phyloP scores from a whole-genome alignment of 805 yeast species.

The Kazachstania taianensis region DNA sequence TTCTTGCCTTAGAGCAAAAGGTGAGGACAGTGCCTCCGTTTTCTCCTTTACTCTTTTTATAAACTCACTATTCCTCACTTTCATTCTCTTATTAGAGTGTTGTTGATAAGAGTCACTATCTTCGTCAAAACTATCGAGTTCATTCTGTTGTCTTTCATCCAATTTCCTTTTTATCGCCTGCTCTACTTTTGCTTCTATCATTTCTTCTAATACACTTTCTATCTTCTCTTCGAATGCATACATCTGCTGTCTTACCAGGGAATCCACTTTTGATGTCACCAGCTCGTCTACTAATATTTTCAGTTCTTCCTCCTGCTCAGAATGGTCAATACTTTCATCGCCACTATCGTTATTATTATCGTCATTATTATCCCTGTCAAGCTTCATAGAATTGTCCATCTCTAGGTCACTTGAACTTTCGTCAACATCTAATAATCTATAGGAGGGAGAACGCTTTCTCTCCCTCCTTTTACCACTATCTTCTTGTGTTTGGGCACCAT shows the following conservation, averaged over 20 bases:
- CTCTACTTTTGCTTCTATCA: constrained; percentile 12
- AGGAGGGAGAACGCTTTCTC: constrained; percentile 1
- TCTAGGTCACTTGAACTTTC: constrained; percentile 1
- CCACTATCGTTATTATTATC: constrained; percentile 8
- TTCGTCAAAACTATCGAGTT: constrained; percentile 1
- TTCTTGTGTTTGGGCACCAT: not conserved
- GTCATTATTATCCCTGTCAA: constrained; percentile 7
- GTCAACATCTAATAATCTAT: constrained; percentile 7
- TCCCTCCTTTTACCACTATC: too few relatives aligned
- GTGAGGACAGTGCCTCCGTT: not conserved
- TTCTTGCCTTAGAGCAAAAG: not conserved
- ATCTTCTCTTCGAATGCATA: constrained; percentile 10
- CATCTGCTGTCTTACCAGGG: constrained; percentile 13
- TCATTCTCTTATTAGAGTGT: not conserved
- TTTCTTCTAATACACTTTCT: constrained; percentile 10
- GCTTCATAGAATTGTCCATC: constrained; percentile 1
- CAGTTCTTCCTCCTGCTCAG: constrained; percentile 17
- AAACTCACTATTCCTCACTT: not conserved
- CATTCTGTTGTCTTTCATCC: not conserved
- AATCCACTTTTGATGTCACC: constrained; percentile 17
- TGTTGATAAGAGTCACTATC: constrained; percentile 1
- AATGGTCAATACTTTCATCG: constrained; percentile 9
- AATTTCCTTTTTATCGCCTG: not conserved
- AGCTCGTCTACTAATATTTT: constrained; percentile 21
- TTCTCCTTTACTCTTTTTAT: constrained; percentile 1